A percentile compares a stretch with the other conserved stretches of the same genome.
Conservation (phyloP, 2,329 filamentous ascomycete species). For the Beauveria sp. region DNA sequence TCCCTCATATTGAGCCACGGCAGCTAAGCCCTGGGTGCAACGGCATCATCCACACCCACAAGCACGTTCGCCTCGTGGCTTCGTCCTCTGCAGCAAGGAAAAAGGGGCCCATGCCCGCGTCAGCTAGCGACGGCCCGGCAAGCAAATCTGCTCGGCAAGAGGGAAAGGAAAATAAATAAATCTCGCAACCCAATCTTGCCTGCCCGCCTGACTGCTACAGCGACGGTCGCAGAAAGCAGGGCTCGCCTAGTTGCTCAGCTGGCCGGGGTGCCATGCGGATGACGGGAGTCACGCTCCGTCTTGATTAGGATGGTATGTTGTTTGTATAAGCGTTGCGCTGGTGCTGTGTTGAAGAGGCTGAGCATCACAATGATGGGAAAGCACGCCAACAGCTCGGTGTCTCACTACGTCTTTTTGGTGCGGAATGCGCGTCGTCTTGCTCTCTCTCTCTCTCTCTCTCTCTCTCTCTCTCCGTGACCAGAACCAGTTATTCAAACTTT, state of each 20-base stretch:
- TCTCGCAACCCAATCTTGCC: neutral
- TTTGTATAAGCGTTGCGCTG: neutral
- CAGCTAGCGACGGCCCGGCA: constrained; percentile 4
- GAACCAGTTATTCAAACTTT: neutral
- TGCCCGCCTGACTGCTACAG: neutral
- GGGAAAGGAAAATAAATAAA: neutral
- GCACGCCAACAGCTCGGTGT: neutral
- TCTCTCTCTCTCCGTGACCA: neutral
- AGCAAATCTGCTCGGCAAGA: neutral
- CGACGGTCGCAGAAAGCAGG: neutral
- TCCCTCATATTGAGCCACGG: neutral
- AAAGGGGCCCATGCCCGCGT: neutral
- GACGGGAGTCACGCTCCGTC: neutral
- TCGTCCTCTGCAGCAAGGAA: neutral
- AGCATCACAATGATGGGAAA: neutral
- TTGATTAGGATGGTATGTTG: neutral
- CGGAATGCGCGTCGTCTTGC: neutral
- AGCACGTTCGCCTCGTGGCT: constrained; percentile 8
- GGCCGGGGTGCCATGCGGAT: neutral
- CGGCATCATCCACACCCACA: constrained; percentile 3
- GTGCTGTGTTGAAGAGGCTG: neutral
- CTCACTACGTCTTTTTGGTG: neutral
- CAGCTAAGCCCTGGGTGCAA: neutral
- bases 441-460: neutral
- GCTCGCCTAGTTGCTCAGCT: constrained; percentile 4